phyloP scores from a whole-genome alignment of 495 filamentous ascomycete genomes.

The Geoglossum glabrum region DNA sequence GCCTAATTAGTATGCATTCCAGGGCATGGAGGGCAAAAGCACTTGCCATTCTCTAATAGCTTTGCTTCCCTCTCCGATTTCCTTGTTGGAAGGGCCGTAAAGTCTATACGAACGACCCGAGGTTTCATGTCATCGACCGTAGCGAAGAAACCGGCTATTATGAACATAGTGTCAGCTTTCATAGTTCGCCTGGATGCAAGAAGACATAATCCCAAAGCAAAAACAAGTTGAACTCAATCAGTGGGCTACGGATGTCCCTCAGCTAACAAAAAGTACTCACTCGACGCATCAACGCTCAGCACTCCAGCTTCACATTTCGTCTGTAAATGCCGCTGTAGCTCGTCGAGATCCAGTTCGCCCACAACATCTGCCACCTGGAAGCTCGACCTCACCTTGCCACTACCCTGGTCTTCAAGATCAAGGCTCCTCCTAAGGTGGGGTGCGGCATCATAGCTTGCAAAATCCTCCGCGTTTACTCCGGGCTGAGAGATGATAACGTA shows the following conservation, averaged over 20 bases:
- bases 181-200: slow-evolving; percentile 1
- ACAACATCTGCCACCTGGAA: slow-evolving; percentile 39
- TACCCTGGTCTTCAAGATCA: slow-evolving; percentile 21
- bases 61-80: slow-evolving; percentile 19
- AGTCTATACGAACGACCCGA: slow-evolving; percentile 29
- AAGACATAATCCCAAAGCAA: too few species aligned
- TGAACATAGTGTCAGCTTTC: background rate
- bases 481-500: slow-evolving; percentile 74
- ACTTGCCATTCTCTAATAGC: slow-evolving; percentile 29
- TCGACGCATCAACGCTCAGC: slow-evolving; percentile 38
- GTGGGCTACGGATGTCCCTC: slow-evolving; percentile 2
- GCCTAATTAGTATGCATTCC: background rate
- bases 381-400: slow-evolving; percentile 16
- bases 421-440: slow-evolving; percentile 40
- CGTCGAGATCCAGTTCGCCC: slow-evolving; percentile 35
- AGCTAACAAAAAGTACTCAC: slow-evolving; percentile 20
- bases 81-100: slow-evolving; percentile 26
- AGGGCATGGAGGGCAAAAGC: background rate
- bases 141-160: slow-evolving; percentile 25
- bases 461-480: slow-evolving; percentile 48
- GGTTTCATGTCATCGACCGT: slow-evolving; percentile 26
- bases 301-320: slow-evolving; percentile 31
- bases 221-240: background rate
- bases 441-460: slow-evolving; percentile 29
- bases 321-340: slow-evolving; percentile 30